A percentile compares a stretch with the other conserved stretches of the same genome.
These are phyloP conservation scores for Oryza brachyantha DNA, from an alignment of 176 grass and related monocot genomes.

Conservation along the genomic window DNA sequence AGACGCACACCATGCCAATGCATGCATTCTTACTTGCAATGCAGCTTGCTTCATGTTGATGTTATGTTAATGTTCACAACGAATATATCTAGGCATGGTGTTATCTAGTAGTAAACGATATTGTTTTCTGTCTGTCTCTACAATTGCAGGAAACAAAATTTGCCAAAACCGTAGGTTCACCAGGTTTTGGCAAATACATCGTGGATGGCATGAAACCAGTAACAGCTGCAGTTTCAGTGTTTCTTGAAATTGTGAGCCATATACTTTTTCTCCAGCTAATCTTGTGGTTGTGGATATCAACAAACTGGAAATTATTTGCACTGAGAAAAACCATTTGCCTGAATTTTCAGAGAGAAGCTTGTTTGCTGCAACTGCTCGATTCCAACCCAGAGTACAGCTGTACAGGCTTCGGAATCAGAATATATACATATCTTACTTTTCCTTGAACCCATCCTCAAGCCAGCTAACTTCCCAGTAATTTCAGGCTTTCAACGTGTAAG, in stretches of 20 bases:
- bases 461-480: not conserved
- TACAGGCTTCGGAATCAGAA: not conserved
- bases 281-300: not conserved
- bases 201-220: constrained; percentile 17
- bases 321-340: not conserved
- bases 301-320: not conserved
- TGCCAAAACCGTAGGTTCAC: not conserved
- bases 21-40: not conserved
- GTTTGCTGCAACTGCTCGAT: not conserved
- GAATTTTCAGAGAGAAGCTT: not conserved
- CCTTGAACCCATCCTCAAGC: not conserved
- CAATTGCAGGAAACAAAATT: not conserved
- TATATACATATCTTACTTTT: not conserved
- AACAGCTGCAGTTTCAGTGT: not conserved
- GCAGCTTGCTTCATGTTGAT: not conserved
- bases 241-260: not conserved
- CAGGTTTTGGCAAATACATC: not conserved
- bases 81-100: not conserved
- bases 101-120: not conserved
- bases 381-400: not conserved
- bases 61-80: not conserved
- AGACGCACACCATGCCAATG: not conserved
- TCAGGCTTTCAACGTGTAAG: not conserved
- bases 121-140: not conserved
- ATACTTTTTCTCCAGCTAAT: not conserved